Base-by-base conservation (phyloP, 331 rosid genomes). In the Pyracantha coccinea region DNA sequence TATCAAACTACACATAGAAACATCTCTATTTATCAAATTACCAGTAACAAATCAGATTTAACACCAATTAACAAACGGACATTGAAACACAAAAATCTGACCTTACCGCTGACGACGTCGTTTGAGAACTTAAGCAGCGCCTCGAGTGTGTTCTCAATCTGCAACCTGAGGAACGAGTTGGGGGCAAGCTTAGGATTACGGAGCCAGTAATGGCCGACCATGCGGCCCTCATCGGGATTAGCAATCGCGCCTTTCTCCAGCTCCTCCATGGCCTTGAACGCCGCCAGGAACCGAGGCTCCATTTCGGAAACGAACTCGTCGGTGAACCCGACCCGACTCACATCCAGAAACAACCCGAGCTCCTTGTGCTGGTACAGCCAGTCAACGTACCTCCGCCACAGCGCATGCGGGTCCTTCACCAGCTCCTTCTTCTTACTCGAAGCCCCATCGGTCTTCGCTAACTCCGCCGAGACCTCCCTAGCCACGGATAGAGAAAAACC, bases 151-250 rank as follows among this genome's bases (percentile, higher is more conserved):
- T 77, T 87, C 78, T 88, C 91, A 81, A 94, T 92, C 96, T 87
- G 88, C 21, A 75, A 6, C 81, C 25, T 88, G 68, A 94, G 83
- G 20, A 86, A 80, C 23, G 89, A 13, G 47, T 21, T 94, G 0
- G 98, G 96, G 3, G 98, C 97, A 7, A 82, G 91, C 45, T 79
- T 81, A 15, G 97, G 76, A 63, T 84, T 90, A 76, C 99, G 78
- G 28, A 94, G 81, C 99, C 99, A 94, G 45, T 94, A 94, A 85
- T 94, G 99, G 0, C 99, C 99, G 28, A 94, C 99, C 99, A 92
- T 94, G 21, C 99, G 90, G 10, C 92, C 87, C 70, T 94, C 99
- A 11, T 94, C 99, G n/a, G 99, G 97, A 54, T 94, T 94, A 14
- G 99, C 96, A 76, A 94, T 90, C 58, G 99, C 92, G 1, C 99